phyloP scores from a whole-genome alignment of 768 basidiomycete genomes.

The Naematelia encephala region DNA sequence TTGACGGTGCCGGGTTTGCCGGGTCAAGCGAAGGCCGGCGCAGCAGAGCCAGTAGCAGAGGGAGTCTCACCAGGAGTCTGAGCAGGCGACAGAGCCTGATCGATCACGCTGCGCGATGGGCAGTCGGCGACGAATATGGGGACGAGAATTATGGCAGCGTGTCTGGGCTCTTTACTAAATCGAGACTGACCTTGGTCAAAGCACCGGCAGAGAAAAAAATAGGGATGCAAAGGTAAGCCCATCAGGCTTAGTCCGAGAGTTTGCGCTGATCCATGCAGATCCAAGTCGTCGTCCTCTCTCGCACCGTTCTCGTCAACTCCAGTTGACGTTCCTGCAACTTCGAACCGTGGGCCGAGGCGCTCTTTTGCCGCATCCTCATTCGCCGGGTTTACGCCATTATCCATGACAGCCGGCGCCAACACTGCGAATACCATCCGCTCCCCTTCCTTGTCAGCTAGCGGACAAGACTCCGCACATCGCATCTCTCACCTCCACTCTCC shows the following conservation, averaged over 20 bases:
- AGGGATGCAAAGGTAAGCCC: constrained; percentile 13
- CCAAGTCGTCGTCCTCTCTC: constrained; percentile 41
- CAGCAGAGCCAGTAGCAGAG: constrained; percentile 18
- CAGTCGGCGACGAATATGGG: constrained; percentile 10
- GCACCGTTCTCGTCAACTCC: constrained; percentile 22
- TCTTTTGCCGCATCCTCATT: constrained; percentile 43
- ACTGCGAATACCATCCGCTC: constrained; percentile 3
- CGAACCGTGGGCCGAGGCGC: constrained; percentile 37
- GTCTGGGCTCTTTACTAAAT: constrained; percentile 18
- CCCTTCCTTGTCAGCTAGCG: constrained; percentile 16
- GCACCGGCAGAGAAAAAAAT: constrained; percentile 31
- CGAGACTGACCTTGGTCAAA: constrained; percentile 44
- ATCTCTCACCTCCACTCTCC: constrained; percentile 16
- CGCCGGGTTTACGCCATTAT: constrained; percentile 25
- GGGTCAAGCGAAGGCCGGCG: constrained; percentile 9
- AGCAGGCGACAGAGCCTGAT: constrained; percentile 39
- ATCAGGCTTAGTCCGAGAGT: neutral
- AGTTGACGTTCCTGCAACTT: constrained; percentile 27
- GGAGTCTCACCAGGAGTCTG: constrained; percentile 23
- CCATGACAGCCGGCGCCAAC: constrained; percentile 5
- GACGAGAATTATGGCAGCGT: constrained; percentile 18
- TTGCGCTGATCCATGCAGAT: constrained; percentile 11
- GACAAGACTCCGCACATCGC: constrained; percentile 19
- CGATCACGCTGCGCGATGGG: constrained; percentile 29
- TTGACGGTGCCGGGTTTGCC: neutral